Evolutionary conservation across 225 moss, liverwort and hornwort species (phyloP), one percentile per base, ranked within the genome.

Genomic region (Pseudoscleropodium purum): DNA sequence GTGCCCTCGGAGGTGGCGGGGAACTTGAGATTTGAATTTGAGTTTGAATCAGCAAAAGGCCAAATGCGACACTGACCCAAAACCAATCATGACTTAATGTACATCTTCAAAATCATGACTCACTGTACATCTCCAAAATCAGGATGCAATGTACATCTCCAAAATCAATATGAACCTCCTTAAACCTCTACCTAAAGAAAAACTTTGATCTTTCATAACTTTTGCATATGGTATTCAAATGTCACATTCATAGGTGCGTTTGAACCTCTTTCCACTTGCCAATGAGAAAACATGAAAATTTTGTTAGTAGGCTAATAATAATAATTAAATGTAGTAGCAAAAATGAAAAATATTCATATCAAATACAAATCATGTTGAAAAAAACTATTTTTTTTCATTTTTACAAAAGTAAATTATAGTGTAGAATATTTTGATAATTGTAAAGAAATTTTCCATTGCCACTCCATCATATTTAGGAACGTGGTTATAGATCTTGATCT

Each of bases 301-400:
- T 52, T 5, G 13, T 0, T 0, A 52, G 0, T 14, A 10, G 60
- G 10, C 2, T 36, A 23, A 9, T 5, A 14, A 15, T 23, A 23
- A 5, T 33, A 77, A 36, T 0, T 23, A 23, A 3, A 5, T 0
- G 2, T 1, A 52, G 0, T 5, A 34, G 36, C 13, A 23, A 51
- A 75, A 18, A 45, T 27, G 6, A 45, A 18, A 2, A 43, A 26
- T 5, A 5, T 43, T 75, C 12, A 33, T 33, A 47, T 49, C 6
- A 29, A 45, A 30, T 6, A 18, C 30, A 45, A 29, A 75, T 47
- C 7, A 19, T 11, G 0, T 33, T 49, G 4, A 75, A 51, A 33
- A 49, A 31, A 4, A 7, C 1, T 13, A 1, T 7, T 12, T 20
- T 20, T 59, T 20, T 18, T 15, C 0, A 34, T 0, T 20, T 34